Percentiles rank a stretch among this genome's conserved stretches.
phyloP scores from a whole-genome alignment of 148 eudicot genomes.

The Fagopyrum homotropicum region DNA sequence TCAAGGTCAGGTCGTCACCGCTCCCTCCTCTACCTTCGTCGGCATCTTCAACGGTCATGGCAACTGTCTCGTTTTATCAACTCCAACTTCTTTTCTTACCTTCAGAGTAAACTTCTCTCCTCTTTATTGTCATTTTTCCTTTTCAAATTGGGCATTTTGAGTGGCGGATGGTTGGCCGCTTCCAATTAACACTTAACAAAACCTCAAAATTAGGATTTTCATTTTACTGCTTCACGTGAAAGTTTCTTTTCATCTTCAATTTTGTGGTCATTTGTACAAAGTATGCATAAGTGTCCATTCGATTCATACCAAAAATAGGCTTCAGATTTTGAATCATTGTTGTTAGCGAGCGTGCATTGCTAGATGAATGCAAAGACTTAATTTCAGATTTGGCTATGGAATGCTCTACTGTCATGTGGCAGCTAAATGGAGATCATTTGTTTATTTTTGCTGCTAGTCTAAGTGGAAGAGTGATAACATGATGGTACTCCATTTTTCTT shows the following conservation, averaged over 20 bases:
- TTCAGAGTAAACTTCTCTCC: constrained; percentile 41
- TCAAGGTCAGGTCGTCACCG: constrained; percentile 63
- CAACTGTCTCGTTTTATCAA: constrained; percentile 79
- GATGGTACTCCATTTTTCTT: too few species aligned
- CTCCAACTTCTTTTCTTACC: constrained; percentile 45
- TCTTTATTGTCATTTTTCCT: not conserved
- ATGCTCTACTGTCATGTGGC: too few species aligned
- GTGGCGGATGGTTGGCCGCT: not conserved
- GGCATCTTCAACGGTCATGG: constrained; percentile 96
- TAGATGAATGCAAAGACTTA: too few species aligned
- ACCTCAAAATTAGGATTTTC: not conserved
- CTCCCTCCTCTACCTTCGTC: constrained; percentile 58
- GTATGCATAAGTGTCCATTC: too few species aligned
- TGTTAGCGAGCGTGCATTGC: too few species aligned
- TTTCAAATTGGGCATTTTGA: not conserved
- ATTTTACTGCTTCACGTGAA: not conserved
- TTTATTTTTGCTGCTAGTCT: too few species aligned
- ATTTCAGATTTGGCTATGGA: too few species aligned
- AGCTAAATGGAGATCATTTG: too few species aligned
- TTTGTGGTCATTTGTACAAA: constrained; percentile 15
- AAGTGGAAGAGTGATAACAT: too few species aligned
- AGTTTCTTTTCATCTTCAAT: not conserved
- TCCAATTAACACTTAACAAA: not conserved
- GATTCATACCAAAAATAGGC: too few species aligned
- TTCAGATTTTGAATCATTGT: too few species aligned